Evolutionary conservation across 768 basidiomycete species (phyloP), one percentile per base, ranked within the genome.

Genomic region (Pleurotus salmoneostramineus): DNA sequence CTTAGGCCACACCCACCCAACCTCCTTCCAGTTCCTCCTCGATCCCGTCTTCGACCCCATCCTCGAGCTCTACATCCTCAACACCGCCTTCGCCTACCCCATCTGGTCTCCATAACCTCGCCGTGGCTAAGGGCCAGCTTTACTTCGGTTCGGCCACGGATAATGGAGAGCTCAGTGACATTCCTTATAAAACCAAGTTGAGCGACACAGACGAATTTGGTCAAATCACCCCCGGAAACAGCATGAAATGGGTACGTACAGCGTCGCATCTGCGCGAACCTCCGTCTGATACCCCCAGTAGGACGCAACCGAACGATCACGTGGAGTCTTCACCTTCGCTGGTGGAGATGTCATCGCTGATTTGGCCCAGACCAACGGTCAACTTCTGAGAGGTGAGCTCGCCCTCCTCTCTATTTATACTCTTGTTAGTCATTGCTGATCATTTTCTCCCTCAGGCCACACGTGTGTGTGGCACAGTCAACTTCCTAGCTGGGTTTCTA

Each of bases 391-490:
- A 54, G 76, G 74, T 66, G 47, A 14, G 59, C 44, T 6, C 40
- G 40, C 8, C 10, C 8, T 42, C 12, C 44, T 21, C n/a, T 49
- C 27, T 31, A 17, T 10, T n/a, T 10, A 5, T 17, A 14, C 17
- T 11, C 31, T 6, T 4, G 27, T 40, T 1, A 31, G 5, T 21
- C 15, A 12, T 27, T 21, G 15, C 3, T 42, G 4, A 6, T 40
- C 12, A 42, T 4, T 21, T 32, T 6, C 14, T 32, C 33, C 15
- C 8, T 21, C 21, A 63, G 62, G 62, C 37, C 71, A 76, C 61
- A 73, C 71, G 60, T 72, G 70, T 40, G 75, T 77, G 21, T 77
- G 76, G 76, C 68, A 78, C 68, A 74, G 69, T 59, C 75, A 77
- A 62, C 69, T 77, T 10, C 77, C 74, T n/a, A 65, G 62, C 61